phyloP scores from a whole-genome alignment of 192 early-diverging fungal genomes.

The Backusella mclennaniae region DNA sequence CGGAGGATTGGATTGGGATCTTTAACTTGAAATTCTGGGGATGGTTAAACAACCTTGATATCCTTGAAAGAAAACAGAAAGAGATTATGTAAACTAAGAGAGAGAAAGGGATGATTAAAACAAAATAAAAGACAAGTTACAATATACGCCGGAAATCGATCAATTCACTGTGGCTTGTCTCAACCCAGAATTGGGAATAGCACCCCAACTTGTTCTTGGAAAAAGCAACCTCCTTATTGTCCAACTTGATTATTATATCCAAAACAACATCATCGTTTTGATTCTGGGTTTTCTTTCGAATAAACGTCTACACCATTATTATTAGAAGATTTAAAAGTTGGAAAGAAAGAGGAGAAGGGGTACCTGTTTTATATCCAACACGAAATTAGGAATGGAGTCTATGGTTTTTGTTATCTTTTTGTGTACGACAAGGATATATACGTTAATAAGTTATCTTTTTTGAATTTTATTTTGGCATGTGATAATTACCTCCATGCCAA shows the following conservation, averaged over 20 bases:
- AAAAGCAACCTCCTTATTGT: background rate
- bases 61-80: constrained; percentile 1
- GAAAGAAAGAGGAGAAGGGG: no score
- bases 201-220: constrained; percentile 16
- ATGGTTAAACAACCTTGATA: constrained; percentile 18
- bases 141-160: constrained; percentile 31
- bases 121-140: constrained; percentile 13
- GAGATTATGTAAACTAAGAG: background rate
- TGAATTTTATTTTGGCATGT: background rate
- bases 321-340: background rate
- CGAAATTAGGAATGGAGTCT: constrained; percentile 8
- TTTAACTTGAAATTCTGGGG: constrained; percentile 18
- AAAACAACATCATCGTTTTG: constrained; percentile 3
- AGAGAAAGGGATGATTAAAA: background rate
- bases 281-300: background rate
- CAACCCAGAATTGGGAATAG: constrained; percentile 20
- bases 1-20: background rate
- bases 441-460: background rate
- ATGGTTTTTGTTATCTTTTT: constrained; percentile 5
- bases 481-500: constrained; percentile 52
- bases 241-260: constrained; percentile 3
- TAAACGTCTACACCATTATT: background rate
- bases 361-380: constrained; percentile 23
- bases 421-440: background rate
- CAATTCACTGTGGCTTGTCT: constrained; percentile 14